Evolutionary conservation across 805 yeast species (phyloP).

Genomic region (Metschnikowia continentalis): DNA sequence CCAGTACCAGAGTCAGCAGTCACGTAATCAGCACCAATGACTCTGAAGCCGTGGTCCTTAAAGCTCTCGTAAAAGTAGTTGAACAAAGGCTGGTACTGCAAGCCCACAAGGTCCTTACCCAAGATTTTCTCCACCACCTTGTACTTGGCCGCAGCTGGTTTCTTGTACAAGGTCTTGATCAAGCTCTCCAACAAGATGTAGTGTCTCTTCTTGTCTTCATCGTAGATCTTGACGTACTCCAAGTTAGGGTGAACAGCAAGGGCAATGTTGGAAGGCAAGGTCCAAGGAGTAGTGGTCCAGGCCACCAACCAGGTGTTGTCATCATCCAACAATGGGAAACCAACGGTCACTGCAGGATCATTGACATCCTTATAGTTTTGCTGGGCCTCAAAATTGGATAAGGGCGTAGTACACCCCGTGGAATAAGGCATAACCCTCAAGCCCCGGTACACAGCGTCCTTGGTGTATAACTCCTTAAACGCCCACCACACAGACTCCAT

Average conservation of each 20-base stretch:
- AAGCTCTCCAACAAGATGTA: conserved; percentile 83
- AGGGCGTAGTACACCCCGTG: conserved; percentile 93
- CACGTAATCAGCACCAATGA: conserved; percentile 79
- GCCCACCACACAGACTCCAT: conserved; percentile 99
- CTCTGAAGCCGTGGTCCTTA: conserved; percentile 76
- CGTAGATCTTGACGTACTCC: conserved; percentile 88
- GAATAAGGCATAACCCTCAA: conserved; percentile 98
- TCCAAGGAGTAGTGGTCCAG: conserved; percentile 99
- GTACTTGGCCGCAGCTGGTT: conserved; percentile 86
- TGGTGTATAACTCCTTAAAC: conserved; percentile 80
- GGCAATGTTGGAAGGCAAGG: conserved; percentile 90
- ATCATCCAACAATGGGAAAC: conserved; percentile 76
- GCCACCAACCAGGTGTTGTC: conserved; percentile 84
- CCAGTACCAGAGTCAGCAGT: conserved; percentile 97
- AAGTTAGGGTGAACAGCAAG: conserved; percentile 87
- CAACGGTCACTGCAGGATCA: conserved; percentile 94
- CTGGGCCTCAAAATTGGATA: conserved; percentile 97
- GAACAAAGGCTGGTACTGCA: conserved; percentile 78
- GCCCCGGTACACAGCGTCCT: conserved; percentile 90
- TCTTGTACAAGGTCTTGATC: conserved; percentile 82
- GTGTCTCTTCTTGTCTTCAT: conserved; percentile 77
- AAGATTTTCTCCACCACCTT: conserved; percentile 73
- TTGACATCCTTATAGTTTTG: conserved; percentile 95
- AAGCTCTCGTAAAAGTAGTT: conserved; percentile 73
- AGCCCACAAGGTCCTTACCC: conserved; percentile 79